These are phyloP conservation scores for Herpetomonas samuelpessoai DNA, from an alignment of 208 protist genomes.

Conservation along the genomic window DNA sequence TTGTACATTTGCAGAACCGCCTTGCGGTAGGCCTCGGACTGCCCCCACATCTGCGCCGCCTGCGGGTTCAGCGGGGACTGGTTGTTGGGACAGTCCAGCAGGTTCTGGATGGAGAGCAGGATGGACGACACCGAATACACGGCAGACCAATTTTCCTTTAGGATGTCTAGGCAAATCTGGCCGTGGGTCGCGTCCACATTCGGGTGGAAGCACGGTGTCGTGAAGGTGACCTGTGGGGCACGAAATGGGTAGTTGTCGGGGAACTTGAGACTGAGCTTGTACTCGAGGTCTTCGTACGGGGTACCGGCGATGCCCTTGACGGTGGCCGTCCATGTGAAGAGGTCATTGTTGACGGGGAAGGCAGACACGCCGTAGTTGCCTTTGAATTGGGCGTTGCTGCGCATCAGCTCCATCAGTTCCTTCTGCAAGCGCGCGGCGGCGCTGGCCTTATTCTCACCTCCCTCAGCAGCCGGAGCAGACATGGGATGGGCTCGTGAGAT, in stretches of 20 bases:
- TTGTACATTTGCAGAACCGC: slow-evolving; percentile 59
- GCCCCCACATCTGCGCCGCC: slow-evolving; percentile 91
- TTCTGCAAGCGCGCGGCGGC: slow-evolving; percentile 85
- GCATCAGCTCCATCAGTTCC: slow-evolving; percentile 95
- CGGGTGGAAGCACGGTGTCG: slow-evolving; percentile 95
- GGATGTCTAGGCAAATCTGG: slow-evolving; percentile 96
- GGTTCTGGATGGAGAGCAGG: slow-evolving; percentile 94
- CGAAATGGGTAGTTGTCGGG: slow-evolving; percentile 93
- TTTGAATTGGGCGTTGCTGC: slow-evolving; percentile 39
- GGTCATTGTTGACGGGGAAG: slow-evolving; percentile 94
- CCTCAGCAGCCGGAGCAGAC: slow-evolving; percentile 9
- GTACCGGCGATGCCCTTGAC: slow-evolving; percentile 84
- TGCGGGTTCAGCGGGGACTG: slow-evolving; percentile 94
- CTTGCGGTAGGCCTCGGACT: slow-evolving; percentile 60
- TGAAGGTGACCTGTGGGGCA: slow-evolving; percentile 92
- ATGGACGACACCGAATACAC: slow-evolving; percentile 94
- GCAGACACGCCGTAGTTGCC: slow-evolving; percentile 81
- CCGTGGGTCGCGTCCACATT: slow-evolving; percentile 92
- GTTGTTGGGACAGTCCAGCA: slow-evolving; percentile 96
- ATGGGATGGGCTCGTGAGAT: too few species aligned
- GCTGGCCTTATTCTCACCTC: slow-evolving; percentile 23
- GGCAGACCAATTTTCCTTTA: slow-evolving; percentile 97
- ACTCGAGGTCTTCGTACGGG: slow-evolving; percentile 91
- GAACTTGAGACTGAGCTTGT: slow-evolving; percentile 91
- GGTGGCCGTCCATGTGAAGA: slow-evolving; percentile 92